Percentiles rank a stretch among this genome's conserved stretches.
These are phyloP conservation scores for Coprinellus micaceus DNA, from an alignment of 768 basidiomycete species.

Conservation along the genomic window DNA sequence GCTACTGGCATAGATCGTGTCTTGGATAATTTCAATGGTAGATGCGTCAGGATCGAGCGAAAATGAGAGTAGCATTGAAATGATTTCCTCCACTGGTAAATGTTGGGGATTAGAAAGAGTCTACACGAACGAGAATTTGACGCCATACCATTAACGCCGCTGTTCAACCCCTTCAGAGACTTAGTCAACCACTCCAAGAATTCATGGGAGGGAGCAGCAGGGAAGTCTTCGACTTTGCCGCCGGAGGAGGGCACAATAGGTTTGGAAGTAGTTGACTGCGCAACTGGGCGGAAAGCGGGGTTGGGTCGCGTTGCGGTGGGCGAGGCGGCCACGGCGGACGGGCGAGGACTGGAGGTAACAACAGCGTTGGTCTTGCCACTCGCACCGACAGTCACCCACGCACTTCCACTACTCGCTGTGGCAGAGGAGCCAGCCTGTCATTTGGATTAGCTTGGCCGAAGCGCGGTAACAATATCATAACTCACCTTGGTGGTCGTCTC, in stretches of 20 bases:
- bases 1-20: constrained; percentile 91
- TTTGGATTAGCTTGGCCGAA: constrained; percentile 10
- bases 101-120: constrained; percentile 4
- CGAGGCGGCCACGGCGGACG: constrained; percentile 57
- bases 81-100: constrained; percentile 87
- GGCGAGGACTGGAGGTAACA: constrained; percentile 28
- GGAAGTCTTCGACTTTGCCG: constrained; percentile 57
- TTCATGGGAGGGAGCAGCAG: constrained; percentile 74
- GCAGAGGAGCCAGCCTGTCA: constrained; percentile 27
- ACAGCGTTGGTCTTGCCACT: constrained; percentile 56
- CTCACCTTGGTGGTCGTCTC: constrained; percentile 73
- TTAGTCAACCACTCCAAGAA: constrained; percentile 91
- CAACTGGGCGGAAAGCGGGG: constrained; percentile 31
- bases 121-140: not conserved
- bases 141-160: constrained; percentile 69
- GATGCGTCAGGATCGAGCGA: constrained; percentile 83
- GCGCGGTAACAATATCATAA: constrained; percentile 4
- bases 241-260: constrained; percentile 24
- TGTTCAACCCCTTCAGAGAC: constrained; percentile 75
- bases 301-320: constrained; percentile 34
- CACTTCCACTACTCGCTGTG: constrained; percentile 36
- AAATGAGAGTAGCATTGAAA: constrained; percentile 92
- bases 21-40: constrained; percentile 89
- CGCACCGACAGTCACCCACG: constrained; percentile 87
- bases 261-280: constrained; percentile 31